Evolutionary conservation across 2,329 filamentous ascomycete genomes (phyloP), one percentile per base, ranked within the genome.

Genomic region (Furcasterigmium sp.): DNA sequence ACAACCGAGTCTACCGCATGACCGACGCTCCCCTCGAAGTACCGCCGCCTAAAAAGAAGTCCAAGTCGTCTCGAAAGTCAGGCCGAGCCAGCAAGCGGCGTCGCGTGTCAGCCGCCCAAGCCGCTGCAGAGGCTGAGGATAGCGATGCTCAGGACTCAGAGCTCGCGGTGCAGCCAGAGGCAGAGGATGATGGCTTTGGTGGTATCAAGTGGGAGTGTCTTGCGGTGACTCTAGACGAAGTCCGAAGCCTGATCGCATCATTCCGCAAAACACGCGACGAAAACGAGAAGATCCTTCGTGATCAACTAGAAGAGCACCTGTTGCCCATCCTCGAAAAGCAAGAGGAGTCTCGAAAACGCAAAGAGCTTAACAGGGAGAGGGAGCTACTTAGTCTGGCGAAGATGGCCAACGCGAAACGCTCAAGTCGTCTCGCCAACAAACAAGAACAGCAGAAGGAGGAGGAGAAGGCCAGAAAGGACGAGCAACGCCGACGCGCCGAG

Each of bases 401-500:
- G 60, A 77, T 97, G 67, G 89, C 89, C n/a, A 87, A 85, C 44
- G 91, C 93, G 4, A 98, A 98, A 67, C 76, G 93, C 49, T 98
- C 93, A 1, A 95, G 88, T 56, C 82, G 93, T 49, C 80, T 98
- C 52, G 91, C 91, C 15, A 78, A 78, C 51, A 94, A 89, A 58
- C 70, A 82, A 26, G 90, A 96, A 58, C 84, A 81, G 50, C 86
- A 90, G 56, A 84, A 80, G 53, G 73, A 85, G 47, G 82, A 91
- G 37, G 82, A 88, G 46, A 78, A 85, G 52, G 75, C 74, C 15
- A 80, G 75, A 9, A 85, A 91, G 56, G 85, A 84, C 37, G 81
- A 87, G 53, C 78, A 57, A 18, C 76, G 43, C 85, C 78, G 65
- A 75, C 73, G 47, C 73, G 75, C 40, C 69, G 87, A 91, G 42